These are phyloP conservation scores for Chloranthus sessilifolius DNA, from an alignment of 164 flowering plant genomes.

Conservation along the genomic window DNA sequence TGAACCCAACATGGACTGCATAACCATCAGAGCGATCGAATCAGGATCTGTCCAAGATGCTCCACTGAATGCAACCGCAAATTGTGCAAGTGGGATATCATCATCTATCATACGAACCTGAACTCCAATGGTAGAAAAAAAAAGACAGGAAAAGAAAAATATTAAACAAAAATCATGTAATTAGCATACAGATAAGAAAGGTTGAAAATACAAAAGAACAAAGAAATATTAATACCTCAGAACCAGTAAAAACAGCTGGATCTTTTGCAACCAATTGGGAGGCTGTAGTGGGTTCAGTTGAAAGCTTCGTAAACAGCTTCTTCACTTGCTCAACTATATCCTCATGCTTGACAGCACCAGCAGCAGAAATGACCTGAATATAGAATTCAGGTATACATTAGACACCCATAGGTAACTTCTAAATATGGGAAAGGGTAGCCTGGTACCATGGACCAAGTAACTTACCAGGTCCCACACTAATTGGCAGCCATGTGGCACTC, in stretches of 20 bases:
- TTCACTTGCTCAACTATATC: conserved; percentile 86
- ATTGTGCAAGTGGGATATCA: conserved; percentile 87
- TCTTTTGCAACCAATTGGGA: conserved; percentile 66
- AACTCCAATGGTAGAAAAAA: conserved; percentile 1
- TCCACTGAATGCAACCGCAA: conserved; percentile 93
- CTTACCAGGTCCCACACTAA: no score
- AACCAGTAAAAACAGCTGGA: conserved; percentile 89
- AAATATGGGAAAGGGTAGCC: no score
- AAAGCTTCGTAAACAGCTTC: conserved; percentile 70
- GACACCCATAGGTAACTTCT: no score
- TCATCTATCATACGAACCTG: conserved; percentile 92
- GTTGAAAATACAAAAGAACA: background rate
- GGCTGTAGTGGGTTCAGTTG: conserved; percentile 73
- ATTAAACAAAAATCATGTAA: background rate
- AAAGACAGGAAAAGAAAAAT: background rate
- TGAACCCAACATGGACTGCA: conserved; percentile 92
- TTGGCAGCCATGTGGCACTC: no score
- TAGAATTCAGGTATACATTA: background rate
- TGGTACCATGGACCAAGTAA: no score
- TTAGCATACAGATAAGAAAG: background rate
- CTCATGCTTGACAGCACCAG: conserved; percentile 96
- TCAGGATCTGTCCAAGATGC: conserved; percentile 99
- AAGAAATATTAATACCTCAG: conserved; percentile 58
- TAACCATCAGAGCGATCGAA: conserved; percentile 93
- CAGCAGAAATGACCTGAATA: conserved; percentile 74